A percentile compares a stretch with the other conserved stretches of the same genome.
Conservation (phyloP, 495 filamentous ascomycete species). For the Lasiosphaeria ovina region DNA sequence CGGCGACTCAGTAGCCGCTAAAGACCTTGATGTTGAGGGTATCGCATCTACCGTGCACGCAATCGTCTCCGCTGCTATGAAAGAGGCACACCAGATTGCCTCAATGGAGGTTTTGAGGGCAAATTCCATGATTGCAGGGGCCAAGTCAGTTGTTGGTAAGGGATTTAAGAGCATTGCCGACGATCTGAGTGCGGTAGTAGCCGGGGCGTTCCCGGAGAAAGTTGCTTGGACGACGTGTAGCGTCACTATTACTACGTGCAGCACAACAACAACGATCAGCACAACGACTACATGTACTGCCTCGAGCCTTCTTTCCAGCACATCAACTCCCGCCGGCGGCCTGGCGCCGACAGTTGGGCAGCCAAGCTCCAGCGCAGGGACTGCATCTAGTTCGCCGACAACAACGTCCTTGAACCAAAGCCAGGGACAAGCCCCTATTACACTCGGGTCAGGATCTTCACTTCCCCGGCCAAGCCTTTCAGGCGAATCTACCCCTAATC, state of each 20-base stretch:
- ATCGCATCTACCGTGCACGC: slow-evolving; percentile 19
- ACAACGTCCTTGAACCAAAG: neutral
- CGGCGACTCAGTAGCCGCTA: neutral
- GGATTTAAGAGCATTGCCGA: slow-evolving; percentile 13
- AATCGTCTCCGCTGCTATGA: slow-evolving; percentile 21
- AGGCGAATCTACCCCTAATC: neutral
- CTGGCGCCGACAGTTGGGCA: neutral
- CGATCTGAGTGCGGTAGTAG: slow-evolving; percentile 15
- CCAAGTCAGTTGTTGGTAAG: slow-evolving; percentile 14
- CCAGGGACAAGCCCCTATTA: neutral
- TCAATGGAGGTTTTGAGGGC: slow-evolving; percentile 18
- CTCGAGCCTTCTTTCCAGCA: neutral
- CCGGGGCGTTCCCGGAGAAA: slow-evolving; percentile 12
- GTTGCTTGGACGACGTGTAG: slow-evolving; percentile 17
- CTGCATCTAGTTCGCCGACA: neutral
- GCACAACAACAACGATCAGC: slow-evolving; percentile 16
- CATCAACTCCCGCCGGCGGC: neutral
- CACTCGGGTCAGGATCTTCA: neutral
- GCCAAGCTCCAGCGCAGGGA: neutral
- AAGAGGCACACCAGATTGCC: slow-evolving; percentile 18
- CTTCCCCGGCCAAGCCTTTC: neutral
- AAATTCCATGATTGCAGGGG: slow-evolving; percentile 20
- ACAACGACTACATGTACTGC: slow-evolving; percentile 14
- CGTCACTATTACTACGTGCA: slow-evolving; percentile 21
- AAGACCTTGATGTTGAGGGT: slow-evolving; percentile 12